Conservation (phyloP, 2,329 filamentous ascomycete genomes). For the Fusarium sp. region DNA sequence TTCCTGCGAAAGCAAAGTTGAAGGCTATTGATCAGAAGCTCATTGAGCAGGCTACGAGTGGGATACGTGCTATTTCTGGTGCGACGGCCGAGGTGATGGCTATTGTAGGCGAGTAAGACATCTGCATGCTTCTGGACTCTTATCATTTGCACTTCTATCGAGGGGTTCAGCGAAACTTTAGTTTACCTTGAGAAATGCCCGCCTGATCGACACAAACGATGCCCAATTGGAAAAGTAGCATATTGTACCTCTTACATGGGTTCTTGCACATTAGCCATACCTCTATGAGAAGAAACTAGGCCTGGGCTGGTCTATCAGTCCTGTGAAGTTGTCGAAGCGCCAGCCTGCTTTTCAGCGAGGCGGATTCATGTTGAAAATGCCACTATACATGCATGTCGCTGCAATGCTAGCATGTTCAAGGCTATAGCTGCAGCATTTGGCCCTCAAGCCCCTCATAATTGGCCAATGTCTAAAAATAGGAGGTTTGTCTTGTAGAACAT, state of each 20-base stretch:
- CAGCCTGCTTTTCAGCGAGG: background rate
- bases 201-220: background rate
- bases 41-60: background rate
- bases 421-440: background rate
- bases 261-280: background rate
- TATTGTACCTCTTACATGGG: background rate
- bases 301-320: background rate
- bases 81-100: background rate
- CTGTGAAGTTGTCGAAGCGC: background rate
- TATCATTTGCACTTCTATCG: background rate
- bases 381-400: background rate
- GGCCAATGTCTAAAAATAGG: background rate
- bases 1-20: background rate
- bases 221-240: background rate
- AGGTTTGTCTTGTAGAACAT: background rate
- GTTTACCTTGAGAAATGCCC: background rate
- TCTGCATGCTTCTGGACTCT: background rate
- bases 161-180: background rate
- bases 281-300: background rate
- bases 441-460: background rate
- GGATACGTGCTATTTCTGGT: background rate
- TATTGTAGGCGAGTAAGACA: background rate
- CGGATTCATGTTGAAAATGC: background rate
- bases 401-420: background rate
- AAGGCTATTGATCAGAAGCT: constrained; percentile 2